These are phyloP conservation scores for Backusella australiensis DNA, from an alignment of 192 early-diverging fungal species.

Conservation along the genomic window DNA sequence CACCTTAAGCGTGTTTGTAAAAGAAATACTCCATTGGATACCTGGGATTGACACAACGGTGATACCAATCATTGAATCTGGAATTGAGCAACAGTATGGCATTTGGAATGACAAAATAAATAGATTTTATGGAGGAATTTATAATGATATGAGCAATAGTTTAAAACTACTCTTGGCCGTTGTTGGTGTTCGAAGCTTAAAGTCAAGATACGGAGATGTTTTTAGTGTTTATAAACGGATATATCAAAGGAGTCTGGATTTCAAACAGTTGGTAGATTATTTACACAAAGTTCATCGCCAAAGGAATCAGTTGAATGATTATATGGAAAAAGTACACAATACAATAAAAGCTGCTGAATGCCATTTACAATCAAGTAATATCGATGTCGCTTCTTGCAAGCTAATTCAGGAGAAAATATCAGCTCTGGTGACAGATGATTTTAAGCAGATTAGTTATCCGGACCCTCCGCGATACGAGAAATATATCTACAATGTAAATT, in stretches of 20 bases:
- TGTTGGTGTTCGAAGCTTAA: not conserved
- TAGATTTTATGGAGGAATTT: not conserved
- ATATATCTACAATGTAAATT: not conserved
- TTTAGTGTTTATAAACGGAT: not conserved
- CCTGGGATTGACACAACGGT: not conserved
- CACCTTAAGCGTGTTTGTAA: not conserved
- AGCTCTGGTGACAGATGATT: not conserved
- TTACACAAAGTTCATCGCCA: not conserved
- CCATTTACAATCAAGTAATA: not conserved
- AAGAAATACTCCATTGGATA: not conserved
- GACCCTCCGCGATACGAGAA: not conserved
- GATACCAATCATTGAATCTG: not conserved
- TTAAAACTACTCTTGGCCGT: not conserved
- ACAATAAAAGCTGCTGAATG: not conserved
- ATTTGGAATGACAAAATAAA: not conserved
- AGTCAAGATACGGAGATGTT: not conserved
- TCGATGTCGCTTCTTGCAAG: not conserved
- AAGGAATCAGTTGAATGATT: not conserved
- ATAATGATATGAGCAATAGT: not conserved
- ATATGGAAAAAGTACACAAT: not conserved
- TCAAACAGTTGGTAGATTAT: not conserved
- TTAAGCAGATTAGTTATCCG: not conserved
- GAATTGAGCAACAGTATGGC: not conserved
- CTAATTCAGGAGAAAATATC: not conserved
- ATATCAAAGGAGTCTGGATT: not conserved